Percentiles rank a stretch among this genome's conserved stretches.
Conservation (phyloP, 108 stramenopile species). For the Nitzschia sp. region DNA sequence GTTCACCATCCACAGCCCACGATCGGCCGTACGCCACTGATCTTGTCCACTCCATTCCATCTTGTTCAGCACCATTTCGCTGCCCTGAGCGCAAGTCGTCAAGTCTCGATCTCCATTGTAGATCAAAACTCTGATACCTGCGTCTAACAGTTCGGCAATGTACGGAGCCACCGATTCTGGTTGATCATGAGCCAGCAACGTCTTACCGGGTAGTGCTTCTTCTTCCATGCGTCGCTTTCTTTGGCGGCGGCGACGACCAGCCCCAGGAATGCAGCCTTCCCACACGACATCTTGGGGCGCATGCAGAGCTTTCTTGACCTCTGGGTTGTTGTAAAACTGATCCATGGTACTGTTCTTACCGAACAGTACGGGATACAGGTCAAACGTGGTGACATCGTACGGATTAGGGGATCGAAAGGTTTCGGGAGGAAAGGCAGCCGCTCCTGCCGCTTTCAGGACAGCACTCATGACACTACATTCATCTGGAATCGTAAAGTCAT, state of each 20-base stretch:
- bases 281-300: conserved; percentile 31
- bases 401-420: conserved; percentile 26
- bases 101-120: conserved; percentile 82
- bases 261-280: conserved; percentile 64
- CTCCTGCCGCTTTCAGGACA: conserved; percentile 61
- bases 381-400: conserved; percentile 76
- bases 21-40: conserved; percentile 43
- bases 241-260: conserved; percentile 59
- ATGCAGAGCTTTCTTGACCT: conserved; percentile 58
- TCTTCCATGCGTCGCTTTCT: conserved; percentile 10
- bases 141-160: conserved; percentile 75
- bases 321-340: conserved; percentile 60
- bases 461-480: conserved; percentile 67
- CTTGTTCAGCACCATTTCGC: conserved; percentile 56
- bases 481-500: conserved; percentile 66
- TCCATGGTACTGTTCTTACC: conserved; percentile 10
- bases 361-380: conserved; percentile 21
- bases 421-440: conserved; percentile 9
- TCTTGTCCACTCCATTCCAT: conserved; percentile 67
- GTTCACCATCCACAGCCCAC: conserved; percentile 61
- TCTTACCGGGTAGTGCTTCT: conserved; percentile 22
- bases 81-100: conserved; percentile 52
- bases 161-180: conserved; percentile 65
- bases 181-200: conserved; percentile 54
- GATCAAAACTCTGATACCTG: conserved; percentile 59